Conservation (phyloP, 768 basidiomycete species). For the Podaxis rugospora region DNA sequence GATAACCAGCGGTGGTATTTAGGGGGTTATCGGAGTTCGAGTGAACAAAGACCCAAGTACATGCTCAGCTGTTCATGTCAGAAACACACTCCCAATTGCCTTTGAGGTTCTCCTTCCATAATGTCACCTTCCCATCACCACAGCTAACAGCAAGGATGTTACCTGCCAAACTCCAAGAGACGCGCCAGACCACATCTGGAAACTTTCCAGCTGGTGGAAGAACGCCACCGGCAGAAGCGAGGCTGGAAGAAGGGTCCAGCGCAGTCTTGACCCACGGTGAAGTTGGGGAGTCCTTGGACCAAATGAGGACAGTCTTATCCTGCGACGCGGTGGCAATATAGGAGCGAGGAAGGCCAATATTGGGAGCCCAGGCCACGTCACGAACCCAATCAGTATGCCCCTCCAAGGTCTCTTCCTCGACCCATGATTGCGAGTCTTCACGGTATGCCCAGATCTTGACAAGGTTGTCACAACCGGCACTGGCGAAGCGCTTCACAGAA, state of each 20-base stretch:
- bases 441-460: slow-evolving; percentile 93
- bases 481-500: slow-evolving; percentile 90
- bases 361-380: slow-evolving; percentile 99
- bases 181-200: slow-evolving; percentile 98
- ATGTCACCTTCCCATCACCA: slow-evolving; percentile 94
- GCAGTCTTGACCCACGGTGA: slow-evolving; percentile 77
- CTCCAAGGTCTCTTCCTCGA: slow-evolving; percentile 84
- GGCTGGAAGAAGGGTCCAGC: slow-evolving; percentile 64
- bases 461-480: slow-evolving; percentile 93
- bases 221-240: slow-evolving; percentile 38
- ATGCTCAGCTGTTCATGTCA: slow-evolving; percentile 75
- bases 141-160: slow-evolving; percentile 96
- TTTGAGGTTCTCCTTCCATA: slow-evolving; percentile 97
- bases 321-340: slow-evolving; percentile 97
- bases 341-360: slow-evolving; percentile 88
- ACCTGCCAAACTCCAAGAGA: slow-evolving; percentile 95
- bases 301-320: slow-evolving; percentile 87
- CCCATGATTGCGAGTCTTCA: slow-evolving; percentile 85
- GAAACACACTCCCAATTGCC: slow-evolving; percentile 97
- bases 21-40: neutral
- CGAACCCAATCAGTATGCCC: slow-evolving; percentile 98
- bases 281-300: slow-evolving; percentile 80
- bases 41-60: slow-evolving; percentile 18
- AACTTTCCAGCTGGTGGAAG: slow-evolving; percentile 70
- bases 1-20: neutral